Evolutionary conservation across 2,329 filamentous ascomycete species (phyloP), one percentile per base, ranked within the genome.

Genomic region (Alternaria gansuensis): DNA sequence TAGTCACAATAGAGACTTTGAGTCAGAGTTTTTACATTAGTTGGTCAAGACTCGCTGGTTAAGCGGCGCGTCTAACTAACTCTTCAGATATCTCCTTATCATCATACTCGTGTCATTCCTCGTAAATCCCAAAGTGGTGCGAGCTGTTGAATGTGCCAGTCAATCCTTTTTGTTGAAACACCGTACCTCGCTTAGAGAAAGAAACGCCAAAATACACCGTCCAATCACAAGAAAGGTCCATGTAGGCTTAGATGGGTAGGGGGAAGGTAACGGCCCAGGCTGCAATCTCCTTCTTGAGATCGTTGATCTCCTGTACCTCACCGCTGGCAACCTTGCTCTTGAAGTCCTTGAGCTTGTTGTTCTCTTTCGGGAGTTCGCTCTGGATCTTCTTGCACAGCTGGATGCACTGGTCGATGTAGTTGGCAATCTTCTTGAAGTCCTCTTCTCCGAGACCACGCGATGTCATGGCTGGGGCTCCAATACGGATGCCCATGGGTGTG

Each of bases 261-360:
- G 95, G 95, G 90, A 97, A 99, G 68, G 86, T 87, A 77, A 85
- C 86, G 77, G 91, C 92, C 94, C 94, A 99, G 48, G 82, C 82
- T 45, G 92, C 84, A 78, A 99, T 93, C 86, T 98, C 94, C 83
- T 92, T 90, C 84, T 89, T 91, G 78, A 97, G 85, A 69, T 85
- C 86, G 78, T 90, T 88, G 82, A 99, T 94, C 84, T 93, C 91
- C 62, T 87, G 81, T 48, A 96, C 85, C 75, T 90, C 86, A 65
- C 92, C 93, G 68, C 85, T 82, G 58, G 90, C 87, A 63, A 97
- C 92, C 87, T 92, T 94, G 78, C 88, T 88, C 86, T 94, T 96
- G 90, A 99, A 98, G 85, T 99, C 95, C 89, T 98, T 98, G 80
- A 96, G 91, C 88, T 96, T 97, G 88, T 98, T 99, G 75, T 92